Evolutionary conservation across 805 yeast species (phyloP).

Genomic region (Komagataella phaffii): DNA sequence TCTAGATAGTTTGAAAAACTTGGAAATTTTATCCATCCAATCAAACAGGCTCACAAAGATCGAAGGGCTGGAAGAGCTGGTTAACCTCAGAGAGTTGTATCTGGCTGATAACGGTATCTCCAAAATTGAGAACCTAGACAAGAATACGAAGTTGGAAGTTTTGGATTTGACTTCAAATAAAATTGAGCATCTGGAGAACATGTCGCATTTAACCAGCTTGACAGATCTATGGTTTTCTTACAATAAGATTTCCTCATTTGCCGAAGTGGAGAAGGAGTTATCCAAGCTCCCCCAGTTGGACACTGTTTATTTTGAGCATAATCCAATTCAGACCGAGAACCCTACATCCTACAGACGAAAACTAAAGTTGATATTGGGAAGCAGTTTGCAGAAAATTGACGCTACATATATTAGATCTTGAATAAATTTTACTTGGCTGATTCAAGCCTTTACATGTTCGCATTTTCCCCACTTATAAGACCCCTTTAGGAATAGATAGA

Average conservation of each 20-base stretch:
- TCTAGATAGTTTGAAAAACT: conserved; percentile 40
- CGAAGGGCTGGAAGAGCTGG: conserved; percentile 68
- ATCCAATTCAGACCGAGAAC: conserved; percentile 66
- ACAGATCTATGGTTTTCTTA: conserved; percentile 93
- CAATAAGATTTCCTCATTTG: conserved; percentile 56
- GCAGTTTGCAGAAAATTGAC: conserved; percentile 71
- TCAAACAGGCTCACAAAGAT: conserved; percentile 67
- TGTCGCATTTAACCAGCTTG: conserved; percentile 51
- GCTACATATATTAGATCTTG: conserved; percentile 44
- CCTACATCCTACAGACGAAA: conserved; percentile 82
- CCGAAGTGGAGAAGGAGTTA: conserved; percentile 54
- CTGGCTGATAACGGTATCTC: conserved; percentile 73
- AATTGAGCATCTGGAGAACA: conserved; percentile 44
- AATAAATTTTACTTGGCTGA: background rate
- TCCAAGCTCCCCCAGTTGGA: conserved; percentile 52
- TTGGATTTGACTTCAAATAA: conserved; percentile 75
- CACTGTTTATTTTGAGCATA: conserved; percentile 88
- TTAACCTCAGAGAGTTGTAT: conserved; percentile 72
- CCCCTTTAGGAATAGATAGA: background rate
- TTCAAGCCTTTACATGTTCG: background rate
- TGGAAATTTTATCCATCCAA: conserved; percentile 77
- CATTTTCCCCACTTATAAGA: background rate
- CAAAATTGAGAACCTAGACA: conserved; percentile 66
- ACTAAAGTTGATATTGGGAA: conserved; percentile 57
- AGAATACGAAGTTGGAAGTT: conserved; percentile 50